phyloP scores from a whole-genome alignment of 1,284 basidiomycete species.

The Taiwanofungus camphoratus region DNA sequence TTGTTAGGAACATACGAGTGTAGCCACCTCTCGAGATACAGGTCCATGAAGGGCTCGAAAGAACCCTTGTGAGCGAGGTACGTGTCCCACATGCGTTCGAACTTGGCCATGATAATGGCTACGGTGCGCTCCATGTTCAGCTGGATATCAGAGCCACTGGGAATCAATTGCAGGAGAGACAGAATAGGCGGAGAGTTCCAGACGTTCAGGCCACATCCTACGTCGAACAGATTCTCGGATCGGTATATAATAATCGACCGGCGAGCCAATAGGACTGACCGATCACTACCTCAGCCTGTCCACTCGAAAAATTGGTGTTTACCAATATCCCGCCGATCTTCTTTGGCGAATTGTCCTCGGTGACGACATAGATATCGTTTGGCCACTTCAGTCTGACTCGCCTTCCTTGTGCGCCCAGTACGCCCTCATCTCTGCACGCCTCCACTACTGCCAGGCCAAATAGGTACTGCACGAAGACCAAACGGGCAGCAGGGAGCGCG shows the following conservation, averaged over 20 bases:
- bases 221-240: not conserved
- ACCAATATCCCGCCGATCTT: constrained; percentile 93
- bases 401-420: constrained; percentile 51
- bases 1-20: constrained; percentile 68
- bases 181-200: constrained; percentile 81
- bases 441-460: constrained; percentile 88
- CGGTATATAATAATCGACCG: not conserved
- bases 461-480: constrained; percentile 97
- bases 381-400: constrained; percentile 92
- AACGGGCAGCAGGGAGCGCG: constrained; percentile 53
- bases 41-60: constrained; percentile 73
- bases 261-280: constrained; percentile 50
- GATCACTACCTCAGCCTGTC: constrained; percentile 73
- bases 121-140: constrained; percentile 73
- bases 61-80: constrained; percentile 64
- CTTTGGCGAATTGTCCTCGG: constrained; percentile 45
- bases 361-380: constrained; percentile 84
- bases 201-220: constrained; percentile 90
- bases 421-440: constrained; percentile 55
- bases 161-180: constrained; percentile 72
- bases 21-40: constrained; percentile 80
- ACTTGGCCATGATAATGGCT: constrained; percentile 73
- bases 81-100: constrained; percentile 73
- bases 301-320: constrained; percentile 77
- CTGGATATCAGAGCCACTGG: constrained; percentile 23